Evolutionary conservation across 495 filamentous ascomycete genomes (phyloP).

Genomic region (Immersiella caudata): DNA sequence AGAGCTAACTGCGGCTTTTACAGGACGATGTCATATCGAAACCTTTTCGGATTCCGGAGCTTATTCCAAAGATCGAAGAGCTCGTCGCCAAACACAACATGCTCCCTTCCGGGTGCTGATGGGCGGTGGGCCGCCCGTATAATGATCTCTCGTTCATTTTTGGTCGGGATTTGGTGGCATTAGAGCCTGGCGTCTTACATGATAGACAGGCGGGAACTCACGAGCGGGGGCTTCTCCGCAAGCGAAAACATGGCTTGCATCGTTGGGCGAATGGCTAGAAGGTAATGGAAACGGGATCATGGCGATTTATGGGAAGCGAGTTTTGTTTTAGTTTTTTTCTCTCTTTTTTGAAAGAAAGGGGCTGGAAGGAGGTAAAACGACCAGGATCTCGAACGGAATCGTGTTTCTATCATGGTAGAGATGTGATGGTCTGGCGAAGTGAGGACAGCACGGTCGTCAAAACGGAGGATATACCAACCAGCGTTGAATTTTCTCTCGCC

Average conservation of each 20-base stretch:
- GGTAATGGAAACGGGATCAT: neutral
- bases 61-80: constrained; percentile 69
- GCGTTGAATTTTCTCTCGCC: neutral
- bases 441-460: neutral
- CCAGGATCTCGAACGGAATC: no score
- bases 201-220: neutral
- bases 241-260: neutral
- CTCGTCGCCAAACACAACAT: constrained; percentile 40
- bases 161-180: neutral
- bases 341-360: no score
- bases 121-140: neutral
- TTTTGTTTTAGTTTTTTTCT: neutral
- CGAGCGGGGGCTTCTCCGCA: neutral
- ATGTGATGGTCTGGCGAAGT: no score
- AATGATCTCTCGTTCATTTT: neutral
- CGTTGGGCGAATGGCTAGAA: neutral
- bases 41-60: constrained; percentile 72
- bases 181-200: constrained; percentile 1
- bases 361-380: no score
- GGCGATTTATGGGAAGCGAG: neutral
- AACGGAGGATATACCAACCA: neutral
- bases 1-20: constrained; percentile 38
- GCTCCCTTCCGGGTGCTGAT: neutral
- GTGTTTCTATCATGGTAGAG: no score
- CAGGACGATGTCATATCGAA: constrained; percentile 82